phyloP scores from a whole-genome alignment of 1,139 yeast species.

The Geotrichum restrictum region DNA sequence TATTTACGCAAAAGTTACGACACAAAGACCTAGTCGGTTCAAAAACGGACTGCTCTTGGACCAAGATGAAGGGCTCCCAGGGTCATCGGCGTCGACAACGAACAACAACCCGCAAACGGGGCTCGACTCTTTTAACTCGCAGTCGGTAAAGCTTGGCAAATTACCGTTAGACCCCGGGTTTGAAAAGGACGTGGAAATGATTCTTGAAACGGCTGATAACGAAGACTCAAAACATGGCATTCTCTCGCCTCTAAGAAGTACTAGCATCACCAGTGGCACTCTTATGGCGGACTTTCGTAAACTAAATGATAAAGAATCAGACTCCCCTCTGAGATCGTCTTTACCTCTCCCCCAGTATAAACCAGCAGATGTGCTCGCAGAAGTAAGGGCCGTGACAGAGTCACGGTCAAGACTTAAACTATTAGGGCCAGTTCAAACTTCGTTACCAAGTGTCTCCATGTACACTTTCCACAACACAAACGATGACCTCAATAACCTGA shows the following conservation, averaged over 20 bases:
- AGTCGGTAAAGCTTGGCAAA: conserved; percentile 74
- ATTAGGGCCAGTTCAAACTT: conserved; percentile 59
- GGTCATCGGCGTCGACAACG: conserved; percentile 41
- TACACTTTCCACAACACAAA: conserved; percentile 96
- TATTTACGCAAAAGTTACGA: conserved; percentile 59
- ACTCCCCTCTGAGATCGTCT: conserved; percentile 68
- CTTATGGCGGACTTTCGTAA: conserved; percentile 48
- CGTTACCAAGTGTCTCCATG: conserved; percentile 95
- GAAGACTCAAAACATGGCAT: conserved; percentile 25
- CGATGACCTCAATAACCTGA: conserved; percentile 76
- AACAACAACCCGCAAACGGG: conserved; percentile 40
- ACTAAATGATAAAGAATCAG: conserved; percentile 46
- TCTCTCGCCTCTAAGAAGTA: conserved; percentile 3
- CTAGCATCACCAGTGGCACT: conserved; percentile 31
- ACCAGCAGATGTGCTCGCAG: conserved; percentile 71
- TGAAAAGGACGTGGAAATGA: conserved; percentile 77
- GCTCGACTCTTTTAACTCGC: conserved; percentile 57
- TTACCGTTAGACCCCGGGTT: conserved; percentile 84
- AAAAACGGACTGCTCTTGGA: conserved; percentile 38
- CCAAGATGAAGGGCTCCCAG: conserved; percentile 64
- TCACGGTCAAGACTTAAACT: conserved; percentile 69
- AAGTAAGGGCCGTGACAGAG: conserved; percentile 75
- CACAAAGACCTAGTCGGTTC: conserved; percentile 38
- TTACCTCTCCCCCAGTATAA: conserved; percentile 85
- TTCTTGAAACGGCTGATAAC: conserved; percentile 67